Base-by-base conservation (phyloP, 2,329 filamentous ascomycete genomes). In the Fusarium sp. region DNA sequence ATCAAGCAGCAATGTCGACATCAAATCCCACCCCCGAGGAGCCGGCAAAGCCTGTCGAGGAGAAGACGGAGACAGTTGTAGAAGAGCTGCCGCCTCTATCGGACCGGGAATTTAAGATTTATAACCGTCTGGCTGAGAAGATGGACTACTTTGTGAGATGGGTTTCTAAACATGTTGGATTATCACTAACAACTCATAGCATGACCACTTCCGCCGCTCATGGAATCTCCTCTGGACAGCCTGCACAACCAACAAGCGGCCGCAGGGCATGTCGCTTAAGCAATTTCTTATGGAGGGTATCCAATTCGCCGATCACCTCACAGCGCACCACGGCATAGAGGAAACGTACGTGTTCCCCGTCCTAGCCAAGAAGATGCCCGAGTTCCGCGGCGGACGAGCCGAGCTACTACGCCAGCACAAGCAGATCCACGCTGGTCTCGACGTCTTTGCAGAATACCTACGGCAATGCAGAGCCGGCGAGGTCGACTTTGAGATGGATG, bases 311-410 rank as follows among this genome's bases (percentile, higher is more conserved):
- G 86, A 87, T 18, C 89, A 93, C 67, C 89, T 98, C n/a, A 88
- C 90, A 11, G 83, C 89, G 66, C 95, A 98, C 84, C 95, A 98
- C 84, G 85, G 84, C 66, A 96, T 97, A 78, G 95, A 98, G 82
- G 95, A 98, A 82, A 84, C 86, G 34, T 90, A 94, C 80, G 87
- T 98, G 45, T 98, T 97, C 82, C 95, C 95, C 1, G 79, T 92
- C 1, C 88, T 98, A 2, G 94, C 93, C 14, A 85, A 85, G 76
- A 91, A 90, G 75, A 97, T 97, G 94, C 91, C 93, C 6, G 92
- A 93, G 74, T 97, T 97, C 80, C 85, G 86, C 24, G 71, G 75
- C 64, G 78, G 77, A n/a, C 74, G 76, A 4, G 87, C 92, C 16
- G 88, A 93, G 78, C 84, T 96, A 56, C 82, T 96, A 60, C 87